Evolutionary conservation across 2,329 filamentous ascomycete genomes (phyloP).

Genomic region (Lasiodiplodia sp.): DNA sequence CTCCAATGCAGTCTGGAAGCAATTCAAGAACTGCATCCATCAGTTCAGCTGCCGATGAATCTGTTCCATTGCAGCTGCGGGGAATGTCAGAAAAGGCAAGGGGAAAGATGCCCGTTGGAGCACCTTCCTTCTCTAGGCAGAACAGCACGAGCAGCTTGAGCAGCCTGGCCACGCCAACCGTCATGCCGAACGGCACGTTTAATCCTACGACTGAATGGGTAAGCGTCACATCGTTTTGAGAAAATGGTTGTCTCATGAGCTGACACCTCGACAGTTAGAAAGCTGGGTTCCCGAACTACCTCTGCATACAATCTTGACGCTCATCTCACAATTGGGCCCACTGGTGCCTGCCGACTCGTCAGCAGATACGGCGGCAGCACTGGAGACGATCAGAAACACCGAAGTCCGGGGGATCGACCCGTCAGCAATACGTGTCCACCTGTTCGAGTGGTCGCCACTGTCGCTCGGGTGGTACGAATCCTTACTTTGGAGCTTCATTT

Average conservation of each 20-base stretch:
- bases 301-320: constrained; percentile 81
- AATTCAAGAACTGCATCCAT: constrained; percentile 72
- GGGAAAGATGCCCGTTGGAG: constrained; percentile 90
- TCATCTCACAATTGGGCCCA: constrained; percentile 69
- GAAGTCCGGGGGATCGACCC: constrained; percentile 77
- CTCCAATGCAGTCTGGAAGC: constrained; percentile 42
- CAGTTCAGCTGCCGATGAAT: constrained; percentile 74
- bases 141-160: constrained; percentile 86
- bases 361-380: constrained; percentile 46
- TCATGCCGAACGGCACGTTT: constrained; percentile 69
- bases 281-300: constrained; percentile 92
- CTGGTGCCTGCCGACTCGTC: constrained; percentile 58
- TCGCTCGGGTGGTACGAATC: constrained; percentile 96
- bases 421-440: constrained; percentile 77
- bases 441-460: constrained; percentile 92
- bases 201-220: constrained; percentile 80
- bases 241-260: not conserved
- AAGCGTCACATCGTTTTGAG: constrained; percentile 36
- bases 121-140: constrained; percentile 84
- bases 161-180: constrained; percentile 66
- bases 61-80: constrained; percentile 79
- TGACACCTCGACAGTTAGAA: constrained; percentile 69
- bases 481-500: constrained; percentile 91
- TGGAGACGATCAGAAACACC: constrained; percentile 64
- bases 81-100: constrained; percentile 98